Evolutionary conservation across 2,329 filamentous ascomycete genomes (phyloP), one percentile per base, ranked within the genome.

Genomic region (Aspergillus viridinutans): DNA sequence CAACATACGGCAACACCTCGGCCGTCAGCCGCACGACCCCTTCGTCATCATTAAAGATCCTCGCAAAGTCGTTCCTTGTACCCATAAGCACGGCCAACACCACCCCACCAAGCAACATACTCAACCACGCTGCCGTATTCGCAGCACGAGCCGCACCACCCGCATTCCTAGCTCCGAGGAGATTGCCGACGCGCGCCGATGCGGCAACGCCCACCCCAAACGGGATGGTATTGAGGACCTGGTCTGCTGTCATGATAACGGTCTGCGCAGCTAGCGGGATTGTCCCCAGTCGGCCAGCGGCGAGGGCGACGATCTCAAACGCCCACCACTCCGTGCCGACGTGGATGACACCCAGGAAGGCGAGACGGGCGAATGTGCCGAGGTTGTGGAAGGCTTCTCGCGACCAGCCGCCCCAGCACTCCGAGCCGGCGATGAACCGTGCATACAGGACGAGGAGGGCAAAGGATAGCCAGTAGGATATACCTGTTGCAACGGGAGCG

Each of bases 301-400:
- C 90, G 0, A 95, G 82, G 1, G 90, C 90, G 1, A 95, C 90
- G 62, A 95, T 93, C 74, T 95, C 91, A 65, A 96, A 96, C 0
- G 91, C 92, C 91, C 91, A 95, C 91, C 90, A 96, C 74, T 96
- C 92, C 0, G 90, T 94, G 3, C 90, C 92, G 4, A 96, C 89
- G 61, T 95, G 91, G 3, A 95, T 76, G 45, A 95, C 80, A 0
- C 91, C 92, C 0, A 95, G 78, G 14, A 88, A 73, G 0, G 91
- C 90, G 3, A 96, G 83, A 9, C 85, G 84, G 1, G 89, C 81
- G 69, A 96, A 96, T 0, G 85, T 85, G 17, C 82, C 75, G 17
- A 89, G 78, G 65, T 92, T 89, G 1, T 82, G 77, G n/a, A 89
- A 69, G 1, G 87, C 88, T 50, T 81, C 81, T 3, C 80, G 79